Conservation (phyloP, 140 eudicot species). For the Ambrosia hybrid region DNA sequence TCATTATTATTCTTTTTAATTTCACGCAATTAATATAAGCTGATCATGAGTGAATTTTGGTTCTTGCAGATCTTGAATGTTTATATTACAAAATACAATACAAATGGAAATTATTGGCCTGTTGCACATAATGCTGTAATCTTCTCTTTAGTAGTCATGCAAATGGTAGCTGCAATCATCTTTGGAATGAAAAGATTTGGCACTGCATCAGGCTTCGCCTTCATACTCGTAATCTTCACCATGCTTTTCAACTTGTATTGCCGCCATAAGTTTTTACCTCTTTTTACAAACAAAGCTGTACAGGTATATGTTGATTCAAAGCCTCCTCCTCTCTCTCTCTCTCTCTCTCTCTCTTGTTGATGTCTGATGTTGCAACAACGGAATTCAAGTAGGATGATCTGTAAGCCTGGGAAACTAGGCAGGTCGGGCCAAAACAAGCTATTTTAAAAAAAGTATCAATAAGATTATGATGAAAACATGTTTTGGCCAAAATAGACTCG, state of each 20-base stretch:
- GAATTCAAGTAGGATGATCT: no score
- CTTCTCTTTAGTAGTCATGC: conserved; percentile 74
- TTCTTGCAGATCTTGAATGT: conserved; percentile 75
- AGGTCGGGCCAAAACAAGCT: no score
- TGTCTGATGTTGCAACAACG: background rate
- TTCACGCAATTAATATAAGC: no score
- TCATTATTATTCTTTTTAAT: background rate
- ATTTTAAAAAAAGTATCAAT: no score
- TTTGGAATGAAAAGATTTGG: conserved; percentile 61
- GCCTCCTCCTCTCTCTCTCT: no score
- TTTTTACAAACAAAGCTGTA: conserved; percentile 59
- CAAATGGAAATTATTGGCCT: conserved; percentile 95
- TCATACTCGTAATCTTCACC: conserved; percentile 57
- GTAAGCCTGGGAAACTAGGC: no score
- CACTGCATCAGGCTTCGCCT: conserved; percentile 52
- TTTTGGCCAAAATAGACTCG: no score
- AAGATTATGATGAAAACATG: no score
- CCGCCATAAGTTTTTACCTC: conserved; percentile 71
- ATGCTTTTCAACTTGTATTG: conserved; percentile 75
- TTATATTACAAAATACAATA: conserved; percentile 69
- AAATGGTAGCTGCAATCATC: conserved; percentile 67
- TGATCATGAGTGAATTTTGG: no score
- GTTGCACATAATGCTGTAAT: conserved; percentile 64
- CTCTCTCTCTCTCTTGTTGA: background rate
- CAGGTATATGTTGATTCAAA: conserved; percentile 44